A percentile compares a stretch with the other conserved stretches of the same genome.
These are phyloP conservation scores for Hemileccinum rubropunctum DNA, from an alignment of 768 basidiomycete genomes.

Conservation along the genomic window DNA sequence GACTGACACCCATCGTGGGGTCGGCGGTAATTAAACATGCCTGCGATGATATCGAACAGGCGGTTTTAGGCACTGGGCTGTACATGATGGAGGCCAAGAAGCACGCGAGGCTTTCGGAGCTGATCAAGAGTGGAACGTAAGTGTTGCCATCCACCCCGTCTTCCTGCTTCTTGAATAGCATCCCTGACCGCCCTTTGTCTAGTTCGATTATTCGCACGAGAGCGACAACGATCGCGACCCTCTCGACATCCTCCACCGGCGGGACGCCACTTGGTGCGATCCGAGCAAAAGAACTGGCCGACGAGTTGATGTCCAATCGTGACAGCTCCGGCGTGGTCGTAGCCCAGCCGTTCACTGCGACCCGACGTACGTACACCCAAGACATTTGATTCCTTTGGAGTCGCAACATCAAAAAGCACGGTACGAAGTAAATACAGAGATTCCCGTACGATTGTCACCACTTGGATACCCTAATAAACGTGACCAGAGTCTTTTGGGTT, in stretches of 20 bases:
- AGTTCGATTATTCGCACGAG: constrained; percentile 37
- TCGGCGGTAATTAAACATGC: constrained; percentile 11
- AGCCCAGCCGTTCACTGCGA: background rate
- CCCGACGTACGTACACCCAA: background rate
- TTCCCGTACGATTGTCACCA: background rate
- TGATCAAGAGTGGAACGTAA: constrained; percentile 54
- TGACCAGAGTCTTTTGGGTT: background rate
- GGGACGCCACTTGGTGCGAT: constrained; percentile 48
- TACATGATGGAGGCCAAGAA: constrained; percentile 58
- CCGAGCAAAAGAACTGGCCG: constrained; percentile 71
- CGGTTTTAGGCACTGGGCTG: constrained; percentile 47
- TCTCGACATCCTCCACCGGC: constrained; percentile 13
- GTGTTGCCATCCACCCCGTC: constrained; percentile 21
- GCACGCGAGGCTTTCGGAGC: constrained; percentile 48
- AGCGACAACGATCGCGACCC: constrained; percentile 30
- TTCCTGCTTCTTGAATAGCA: constrained; percentile 2
- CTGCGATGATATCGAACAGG: constrained; percentile 23
- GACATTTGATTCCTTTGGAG: constrained; percentile 4
- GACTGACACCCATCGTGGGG: background rate
- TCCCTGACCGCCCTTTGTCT: background rate
- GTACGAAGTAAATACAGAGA: background rate
- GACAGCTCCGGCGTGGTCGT: background rate
- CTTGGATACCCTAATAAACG: constrained; percentile 16
- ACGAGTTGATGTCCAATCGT: constrained; percentile 7
- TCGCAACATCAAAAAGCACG: background rate